Base-by-base conservation (phyloP, 345 rosid genomes). In the Bruguiera parviflora region DNA sequence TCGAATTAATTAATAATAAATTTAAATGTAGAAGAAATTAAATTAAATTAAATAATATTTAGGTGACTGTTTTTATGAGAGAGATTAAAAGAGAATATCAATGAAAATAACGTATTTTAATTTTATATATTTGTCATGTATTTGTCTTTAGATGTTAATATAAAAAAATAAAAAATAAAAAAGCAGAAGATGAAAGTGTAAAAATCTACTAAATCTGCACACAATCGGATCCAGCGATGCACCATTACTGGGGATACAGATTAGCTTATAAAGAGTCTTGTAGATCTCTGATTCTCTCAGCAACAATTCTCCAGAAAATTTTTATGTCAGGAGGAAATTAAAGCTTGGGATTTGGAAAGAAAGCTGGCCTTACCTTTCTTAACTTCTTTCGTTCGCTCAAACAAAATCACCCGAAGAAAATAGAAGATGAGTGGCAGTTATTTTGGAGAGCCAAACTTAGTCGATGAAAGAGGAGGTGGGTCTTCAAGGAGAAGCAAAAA, bases 191-290 rank as follows among this genome's bases (percentile, higher is more conserved):
- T 89, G 89, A 88, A 86, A 78, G 91, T 77, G 69, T 71, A 80
- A 64, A 77, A 76, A 75, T 80, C 71, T 63, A 81, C 25, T 81
- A 86, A 90, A 88, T 90, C 93, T 84, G 80, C 58, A 77, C 80
- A 82, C 77, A 89, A 89, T 95, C 93, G 78, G 88, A 86, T 88
- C 90, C 98, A 91, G 96, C 95, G 84, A 87, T 77, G 95, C 98
- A 89, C 84, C 78, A 84, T 89, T 81, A 81, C 80, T 81, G 46
- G 70, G 63, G 69, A 18, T 75, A 66, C 61, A 82, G 74, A 80
- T 43, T 77, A 78, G 71, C 78, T 78, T 78, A 77, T 75, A 87
- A 82, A 74, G 72, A 61, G 76, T 71, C 35, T 4, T 71, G 63
- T 13, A 85, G 91, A 84, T 86, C 89, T 83, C 74, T 58, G 78